Evolutionary conservation across 768 basidiomycete species (phyloP).

Genomic region (Agaricus subrufescens): DNA sequence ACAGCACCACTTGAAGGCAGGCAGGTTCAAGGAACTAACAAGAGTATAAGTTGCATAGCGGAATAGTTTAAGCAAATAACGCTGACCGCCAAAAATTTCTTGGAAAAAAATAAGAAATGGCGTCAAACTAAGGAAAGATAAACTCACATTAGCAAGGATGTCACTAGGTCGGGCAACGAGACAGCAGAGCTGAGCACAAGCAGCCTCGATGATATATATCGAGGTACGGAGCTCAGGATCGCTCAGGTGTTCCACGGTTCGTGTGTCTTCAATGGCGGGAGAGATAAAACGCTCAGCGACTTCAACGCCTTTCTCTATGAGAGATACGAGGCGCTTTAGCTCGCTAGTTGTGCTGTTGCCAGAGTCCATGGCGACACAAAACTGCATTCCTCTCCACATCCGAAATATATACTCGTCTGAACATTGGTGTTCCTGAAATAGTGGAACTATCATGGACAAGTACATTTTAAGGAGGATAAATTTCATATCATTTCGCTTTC

Average conservation of each 20-base stretch:
- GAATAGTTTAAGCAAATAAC: neutral
- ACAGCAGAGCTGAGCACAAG: conserved; percentile 27
- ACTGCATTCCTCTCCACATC: too few species aligned
- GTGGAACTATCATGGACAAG: too few species aligned
- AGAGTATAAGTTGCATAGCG: neutral
- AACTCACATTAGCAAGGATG: conserved; percentile 23
- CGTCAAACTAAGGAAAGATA: neutral
- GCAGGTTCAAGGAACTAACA: conserved; percentile 25
- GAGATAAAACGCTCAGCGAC: conserved; percentile 27
- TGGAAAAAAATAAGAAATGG: too few species aligned
- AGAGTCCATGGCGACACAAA: neutral
- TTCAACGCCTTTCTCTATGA: conserved; percentile 16
- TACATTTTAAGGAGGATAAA: too few species aligned
- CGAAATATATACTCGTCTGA: too few species aligned
- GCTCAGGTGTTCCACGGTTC: conserved; percentile 20
- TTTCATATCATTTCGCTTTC: too few species aligned
- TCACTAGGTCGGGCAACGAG: conserved; percentile 26
- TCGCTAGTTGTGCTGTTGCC: neutral
- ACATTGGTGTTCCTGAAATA: too few species aligned
- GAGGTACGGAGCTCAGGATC: conserved; percentile 22
- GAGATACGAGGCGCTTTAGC: conserved; percentile 15
- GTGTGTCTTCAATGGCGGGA: conserved; percentile 12
- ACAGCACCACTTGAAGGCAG: conserved; percentile 27
- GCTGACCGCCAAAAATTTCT: conserved; percentile 14
- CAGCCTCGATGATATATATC: conserved; percentile 28